Evolutionary conservation across 257 asterid genomes (phyloP), one percentile per base, ranked within the genome.

Genomic region (Fraxinus excelsior): DNA sequence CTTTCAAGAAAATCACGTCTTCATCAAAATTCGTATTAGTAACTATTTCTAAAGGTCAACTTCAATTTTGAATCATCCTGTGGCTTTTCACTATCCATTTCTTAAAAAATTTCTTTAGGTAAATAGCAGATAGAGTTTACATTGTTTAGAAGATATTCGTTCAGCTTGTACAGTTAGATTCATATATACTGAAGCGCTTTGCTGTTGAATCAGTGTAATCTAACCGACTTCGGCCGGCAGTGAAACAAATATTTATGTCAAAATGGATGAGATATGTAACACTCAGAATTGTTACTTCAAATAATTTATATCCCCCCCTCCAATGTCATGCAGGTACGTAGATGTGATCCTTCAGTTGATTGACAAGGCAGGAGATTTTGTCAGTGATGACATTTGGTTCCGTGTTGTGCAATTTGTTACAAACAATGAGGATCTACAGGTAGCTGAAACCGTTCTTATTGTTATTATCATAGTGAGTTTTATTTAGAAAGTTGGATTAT

Each of bases 281-380:
- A 19, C 3, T 53, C 64, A 9, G 28, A 6, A 23, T 58, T 58
- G 0, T 56, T 58, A 58, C 31, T 58, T 23, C 5, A 58, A 60
- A 23, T 23, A 23, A 60, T 25, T 60, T 23, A 23, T 25, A 23
- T 13, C 29, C 5, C 34, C 32, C 4, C 32, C 32, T 4, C 32
- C 32, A 5, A 18, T 67, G 70, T 60, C 73, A 69, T 87, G 80
- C 86, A 94, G 98, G 98, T 94, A 94, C 81, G 97, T 94, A 44
- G 98, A 94, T 83, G 98, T 94, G 80, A 87, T 94, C 84, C 98
- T 94, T 85, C 98, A 94, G 88, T 85, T 94, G 90, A 94, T 94
- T 86, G 98, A 94, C 88, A 94, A 94, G 90, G 98, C 98, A 25
- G 97, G 98, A 78, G 98, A 94, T 82, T 94, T 94, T 25, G 98